Evolutionary conservation across 2,329 filamentous ascomycete species (phyloP).

Genomic region (Gnomoniopsis sp.): DNA sequence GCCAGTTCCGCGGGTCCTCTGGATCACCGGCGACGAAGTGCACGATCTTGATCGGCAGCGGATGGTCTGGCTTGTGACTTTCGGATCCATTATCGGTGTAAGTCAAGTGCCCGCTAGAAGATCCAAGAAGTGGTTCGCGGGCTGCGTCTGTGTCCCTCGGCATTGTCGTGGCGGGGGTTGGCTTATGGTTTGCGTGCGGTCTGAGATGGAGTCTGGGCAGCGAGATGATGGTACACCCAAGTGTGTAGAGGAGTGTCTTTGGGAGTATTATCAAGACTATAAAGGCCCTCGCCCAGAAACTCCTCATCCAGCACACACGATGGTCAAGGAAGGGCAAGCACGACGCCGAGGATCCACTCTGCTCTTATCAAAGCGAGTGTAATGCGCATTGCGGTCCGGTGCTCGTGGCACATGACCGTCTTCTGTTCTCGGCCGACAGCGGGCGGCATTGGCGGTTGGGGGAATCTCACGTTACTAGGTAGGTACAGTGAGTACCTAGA

Average conservation of each 20-base stretch:
- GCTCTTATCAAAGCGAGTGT: no score
- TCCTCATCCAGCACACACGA: no score
- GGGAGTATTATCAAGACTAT: neutral
- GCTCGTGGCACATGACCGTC: neutral
- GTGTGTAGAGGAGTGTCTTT: neutral
- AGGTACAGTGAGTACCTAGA: no score
- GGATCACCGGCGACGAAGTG: slow-evolving; percentile 21
- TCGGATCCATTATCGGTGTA: neutral
- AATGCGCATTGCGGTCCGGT: neutral
- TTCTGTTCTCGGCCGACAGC: neutral
- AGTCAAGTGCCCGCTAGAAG: neutral
- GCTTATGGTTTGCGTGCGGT: neutral
- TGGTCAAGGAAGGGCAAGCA: no score
- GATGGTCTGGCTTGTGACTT: neutral
- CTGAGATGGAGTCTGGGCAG: neutral
- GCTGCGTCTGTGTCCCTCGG: neutral
- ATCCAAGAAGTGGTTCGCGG: slow-evolving; percentile 4
- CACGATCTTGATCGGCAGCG: neutral
- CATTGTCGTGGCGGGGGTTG: neutral
- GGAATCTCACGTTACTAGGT: no score
- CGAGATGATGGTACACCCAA: neutral
- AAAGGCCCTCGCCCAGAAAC: neutral
- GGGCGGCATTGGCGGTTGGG: neutral
- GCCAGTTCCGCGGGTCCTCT: slow-evolving; percentile 30
- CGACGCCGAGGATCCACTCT: neutral